Percentiles rank a stretch among this genome's conserved stretches.
Conservation (phyloP, 2,329 filamentous ascomycete species). For the Cytospora chrysosperma region DNA sequence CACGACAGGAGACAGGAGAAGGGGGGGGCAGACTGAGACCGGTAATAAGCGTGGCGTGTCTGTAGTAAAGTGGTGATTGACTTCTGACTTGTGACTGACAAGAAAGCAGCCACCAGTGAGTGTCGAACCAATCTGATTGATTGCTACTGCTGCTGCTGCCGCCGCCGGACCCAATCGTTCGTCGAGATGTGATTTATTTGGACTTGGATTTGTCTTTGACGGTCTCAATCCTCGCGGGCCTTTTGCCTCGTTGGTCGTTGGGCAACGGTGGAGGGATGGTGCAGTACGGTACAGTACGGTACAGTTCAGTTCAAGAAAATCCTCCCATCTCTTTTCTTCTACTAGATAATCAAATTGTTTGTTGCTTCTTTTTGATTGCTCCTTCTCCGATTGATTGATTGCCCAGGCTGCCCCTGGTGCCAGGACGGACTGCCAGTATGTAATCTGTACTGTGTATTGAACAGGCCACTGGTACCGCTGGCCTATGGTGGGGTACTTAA, state of each 20-base stretch:
- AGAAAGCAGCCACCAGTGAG: background rate
- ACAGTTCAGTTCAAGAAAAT: background rate
- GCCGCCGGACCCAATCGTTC: background rate
- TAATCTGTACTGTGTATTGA: no score
- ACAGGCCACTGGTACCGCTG: background rate
- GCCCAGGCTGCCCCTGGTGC: background rate
- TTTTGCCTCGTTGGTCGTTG: background rate
- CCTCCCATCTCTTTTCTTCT: background rate
- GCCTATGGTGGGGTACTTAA: no score
- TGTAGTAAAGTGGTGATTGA: background rate
- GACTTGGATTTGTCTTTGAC: background rate
- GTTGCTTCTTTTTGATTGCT: background rate
- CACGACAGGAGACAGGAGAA: background rate
- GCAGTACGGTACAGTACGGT: no score
- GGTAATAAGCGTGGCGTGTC: background rate
- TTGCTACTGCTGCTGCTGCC: background rate
- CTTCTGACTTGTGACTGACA: background rate
- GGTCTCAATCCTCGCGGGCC: background rate
- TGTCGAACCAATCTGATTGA: background rate
- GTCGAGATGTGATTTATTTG: background rate
- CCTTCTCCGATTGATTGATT: background rate
- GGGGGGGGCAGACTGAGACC: background rate
- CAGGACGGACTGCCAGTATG: no score
- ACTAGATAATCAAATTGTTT: background rate
- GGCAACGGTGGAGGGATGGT: background rate